phyloP scores from a whole-genome alignment of 352 stramenopile genomes.

The Phytopythium oedochilum region DNA sequence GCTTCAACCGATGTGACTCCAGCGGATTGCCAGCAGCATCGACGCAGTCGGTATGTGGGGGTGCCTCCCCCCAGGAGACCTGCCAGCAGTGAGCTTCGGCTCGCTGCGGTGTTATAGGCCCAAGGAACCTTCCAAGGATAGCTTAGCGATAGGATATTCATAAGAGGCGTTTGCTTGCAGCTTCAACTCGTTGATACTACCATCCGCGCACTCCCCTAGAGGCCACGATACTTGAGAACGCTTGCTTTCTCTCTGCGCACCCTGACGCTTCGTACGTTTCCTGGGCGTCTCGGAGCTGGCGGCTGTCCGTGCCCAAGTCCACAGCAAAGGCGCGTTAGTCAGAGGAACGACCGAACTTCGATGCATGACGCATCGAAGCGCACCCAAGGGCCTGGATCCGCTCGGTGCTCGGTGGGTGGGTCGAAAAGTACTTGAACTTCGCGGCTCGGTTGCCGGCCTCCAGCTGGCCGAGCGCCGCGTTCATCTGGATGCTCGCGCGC shows the following conservation, averaged over 20 bases:
- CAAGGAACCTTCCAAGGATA: too few relatives aligned
- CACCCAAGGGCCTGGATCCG: conserved; percentile 43
- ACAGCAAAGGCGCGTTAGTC: not conserved
- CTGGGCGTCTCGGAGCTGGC: conserved; percentile 33
- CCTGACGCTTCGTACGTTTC: conserved; percentile 40
- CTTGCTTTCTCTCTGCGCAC: conserved; percentile 27
- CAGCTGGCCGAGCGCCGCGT: conserved; percentile 27
- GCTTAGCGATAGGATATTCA: too few relatives aligned
- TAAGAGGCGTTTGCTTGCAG: too few relatives aligned
- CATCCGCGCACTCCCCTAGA: too few relatives aligned
- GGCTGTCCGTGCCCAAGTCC: conserved; percentile 7
- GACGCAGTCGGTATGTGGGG: too few relatives aligned
- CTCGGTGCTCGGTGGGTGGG: conserved; percentile 59
- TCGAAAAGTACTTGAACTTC: conserved; percentile 71
- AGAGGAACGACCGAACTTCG: not conserved
- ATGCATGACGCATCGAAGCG: conserved; percentile 1
- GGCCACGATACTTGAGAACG: conserved; percentile 10
- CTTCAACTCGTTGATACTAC: too few relatives aligned
- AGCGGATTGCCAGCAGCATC: too few relatives aligned
- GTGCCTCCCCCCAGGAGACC: too few relatives aligned
- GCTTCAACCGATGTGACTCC: too few relatives aligned
- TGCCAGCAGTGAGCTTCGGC: too few relatives aligned
- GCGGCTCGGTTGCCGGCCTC: conserved; percentile 12
- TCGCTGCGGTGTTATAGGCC: too few relatives aligned
- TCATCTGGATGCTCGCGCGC: conserved; percentile 51